phyloP scores from a whole-genome alignment of 495 filamentous ascomycete species.

The Tetracladium setigerum region DNA sequence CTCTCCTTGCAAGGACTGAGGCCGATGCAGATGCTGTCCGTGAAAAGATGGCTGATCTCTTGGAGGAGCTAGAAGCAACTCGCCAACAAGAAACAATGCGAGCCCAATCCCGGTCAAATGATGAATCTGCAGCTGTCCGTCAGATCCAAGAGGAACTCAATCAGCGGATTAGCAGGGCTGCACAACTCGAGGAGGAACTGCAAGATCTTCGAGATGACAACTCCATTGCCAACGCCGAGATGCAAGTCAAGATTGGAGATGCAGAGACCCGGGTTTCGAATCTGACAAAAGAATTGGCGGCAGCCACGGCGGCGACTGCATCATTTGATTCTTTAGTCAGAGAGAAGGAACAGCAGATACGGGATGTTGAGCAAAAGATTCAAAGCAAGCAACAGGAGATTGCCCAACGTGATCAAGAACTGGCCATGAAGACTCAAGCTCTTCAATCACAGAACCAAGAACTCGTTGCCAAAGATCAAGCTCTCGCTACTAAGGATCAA shows the following conservation, averaged over 20 bases:
- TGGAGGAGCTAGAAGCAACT: constrained; percentile 44
- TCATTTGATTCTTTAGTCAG: constrained; percentile 14
- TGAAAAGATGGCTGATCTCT: constrained; percentile 37
- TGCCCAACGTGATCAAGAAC: no score
- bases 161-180: constrained; percentile 38
- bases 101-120: constrained; percentile 21
- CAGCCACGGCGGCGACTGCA: constrained; percentile 28
- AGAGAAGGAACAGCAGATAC: constrained; percentile 14
- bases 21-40: constrained; percentile 37
- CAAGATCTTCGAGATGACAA: constrained; percentile 32
- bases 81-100: constrained; percentile 24
- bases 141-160: constrained; percentile 40
- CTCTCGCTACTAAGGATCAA: no score
- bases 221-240: constrained; percentile 18
- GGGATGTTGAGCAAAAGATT: no score
- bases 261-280: constrained; percentile 26
- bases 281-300: constrained; percentile 28
- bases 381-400: no score
- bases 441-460: background rate
- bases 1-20: constrained; percentile 39
- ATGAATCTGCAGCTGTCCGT: constrained; percentile 29
- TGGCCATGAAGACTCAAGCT: no score
- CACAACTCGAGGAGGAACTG: constrained; percentile 33
- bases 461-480: no score
- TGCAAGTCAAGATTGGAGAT: constrained; percentile 19